phyloP scores from a whole-genome alignment of 2,329 filamentous ascomycete species.

The Penicillium olsonii region DNA sequence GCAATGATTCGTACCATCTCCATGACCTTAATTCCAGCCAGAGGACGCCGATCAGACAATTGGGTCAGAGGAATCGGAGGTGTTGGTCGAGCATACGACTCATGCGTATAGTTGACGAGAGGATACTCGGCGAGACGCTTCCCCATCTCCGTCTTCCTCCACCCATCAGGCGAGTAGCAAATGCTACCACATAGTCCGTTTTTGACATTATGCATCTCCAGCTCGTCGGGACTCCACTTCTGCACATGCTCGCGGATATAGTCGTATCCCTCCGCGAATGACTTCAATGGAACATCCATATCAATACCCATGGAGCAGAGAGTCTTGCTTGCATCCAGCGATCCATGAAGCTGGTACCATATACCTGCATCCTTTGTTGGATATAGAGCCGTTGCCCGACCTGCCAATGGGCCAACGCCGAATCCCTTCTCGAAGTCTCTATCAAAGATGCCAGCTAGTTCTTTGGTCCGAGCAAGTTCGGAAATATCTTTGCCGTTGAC shows the following conservation, averaged over 20 bases:
- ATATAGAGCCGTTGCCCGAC: conserved; percentile 50
- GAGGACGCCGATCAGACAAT: conserved; percentile 15
- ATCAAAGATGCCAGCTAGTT: conserved; percentile 30
- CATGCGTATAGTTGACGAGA: conserved; percentile 43
- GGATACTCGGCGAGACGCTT: conserved; percentile 45
- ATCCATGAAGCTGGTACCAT: conserved; percentile 57
- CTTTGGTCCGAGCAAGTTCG: conserved; percentile 29
- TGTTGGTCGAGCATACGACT: conserved; percentile 38
- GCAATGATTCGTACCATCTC: conserved; percentile 44
- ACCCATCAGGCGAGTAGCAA: conserved; percentile 47
- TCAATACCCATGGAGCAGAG: conserved; percentile 51
- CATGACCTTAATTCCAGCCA: conserved; percentile 53
- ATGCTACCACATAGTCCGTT: conserved; percentile 49
- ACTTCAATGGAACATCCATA: conserved; percentile 19
- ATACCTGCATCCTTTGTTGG: conserved; percentile 48
- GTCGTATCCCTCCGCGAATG: conserved; percentile 18
- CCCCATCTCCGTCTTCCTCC: conserved; percentile 48
- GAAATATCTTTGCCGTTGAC: conserved; percentile 41
- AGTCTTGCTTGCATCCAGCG: conserved; percentile 46
- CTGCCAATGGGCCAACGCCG: conserved; percentile 35
- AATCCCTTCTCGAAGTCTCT: conserved; percentile 45
- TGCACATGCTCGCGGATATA: conserved; percentile 32
- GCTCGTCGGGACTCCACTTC: conserved; percentile 42
- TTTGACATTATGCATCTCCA: conserved; percentile 45
- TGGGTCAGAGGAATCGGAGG: conserved; percentile 31